phyloP scores from a whole-genome alignment of 2,329 filamentous ascomycete genomes.

The Trichoderma guizhouense region DNA sequence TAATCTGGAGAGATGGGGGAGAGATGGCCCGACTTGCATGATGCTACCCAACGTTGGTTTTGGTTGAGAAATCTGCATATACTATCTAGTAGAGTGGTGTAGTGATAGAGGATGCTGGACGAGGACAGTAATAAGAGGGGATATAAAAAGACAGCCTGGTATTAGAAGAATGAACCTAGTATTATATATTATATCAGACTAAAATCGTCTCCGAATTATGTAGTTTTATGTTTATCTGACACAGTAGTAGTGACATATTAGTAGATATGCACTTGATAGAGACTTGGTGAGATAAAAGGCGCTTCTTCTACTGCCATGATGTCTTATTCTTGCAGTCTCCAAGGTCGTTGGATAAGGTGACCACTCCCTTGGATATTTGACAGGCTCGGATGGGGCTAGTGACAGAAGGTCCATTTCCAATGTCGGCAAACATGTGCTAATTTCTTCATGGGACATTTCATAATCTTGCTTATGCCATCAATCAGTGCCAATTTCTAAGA shows the following conservation, averaged over 20 bases:
- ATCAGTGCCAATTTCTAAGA: background rate
- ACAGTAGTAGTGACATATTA: background rate
- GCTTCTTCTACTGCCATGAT: background rate
- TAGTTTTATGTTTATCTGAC: background rate
- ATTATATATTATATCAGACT: too few species aligned
- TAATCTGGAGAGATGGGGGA: background rate
- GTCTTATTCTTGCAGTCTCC: background rate
- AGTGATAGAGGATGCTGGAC: background rate
- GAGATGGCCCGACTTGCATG: background rate
- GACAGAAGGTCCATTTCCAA: background rate
- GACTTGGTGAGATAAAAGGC: background rate
- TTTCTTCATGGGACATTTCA: background rate
- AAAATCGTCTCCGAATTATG: background rate
- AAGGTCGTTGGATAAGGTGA: background rate
- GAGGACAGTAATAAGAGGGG: background rate
- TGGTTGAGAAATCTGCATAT: background rate
- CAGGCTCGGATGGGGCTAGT: background rate
- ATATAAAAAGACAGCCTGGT: background rate
- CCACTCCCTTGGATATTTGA: background rate
- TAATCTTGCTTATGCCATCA: background rate
- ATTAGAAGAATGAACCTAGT: too few species aligned
- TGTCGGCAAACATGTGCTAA: background rate
- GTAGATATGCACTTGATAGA: background rate
- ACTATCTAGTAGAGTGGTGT: background rate
- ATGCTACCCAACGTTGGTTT: background rate